Base-by-base conservation (phyloP, 2,329 filamentous ascomycete species). In the Grosmannia penicillata region DNA sequence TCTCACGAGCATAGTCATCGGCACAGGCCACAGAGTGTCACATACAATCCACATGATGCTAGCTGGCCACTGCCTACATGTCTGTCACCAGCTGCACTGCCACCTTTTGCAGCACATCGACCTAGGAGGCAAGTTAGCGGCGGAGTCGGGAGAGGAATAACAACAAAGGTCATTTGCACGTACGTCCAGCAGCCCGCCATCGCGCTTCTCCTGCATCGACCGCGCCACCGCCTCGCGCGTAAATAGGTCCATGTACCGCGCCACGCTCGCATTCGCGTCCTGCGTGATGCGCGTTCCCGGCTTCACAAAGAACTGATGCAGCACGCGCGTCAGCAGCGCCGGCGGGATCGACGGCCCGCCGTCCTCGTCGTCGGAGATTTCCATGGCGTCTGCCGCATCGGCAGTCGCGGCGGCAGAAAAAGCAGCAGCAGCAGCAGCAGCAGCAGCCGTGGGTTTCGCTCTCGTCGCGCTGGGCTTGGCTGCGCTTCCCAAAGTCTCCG, bases 231-330 rank as follows among this genome's bases (percentile, higher is more conserved):
- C 84, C 61, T 96, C 89, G 44, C 82, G 70, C 38, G 94, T 81
- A 59, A 95, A 96, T 0, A 89, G 74, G 57, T 95, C 85, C 57
- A 95, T 70, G 55, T 96, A 96, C 59, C 80, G 85, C 13, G 76
- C 80, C 42, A 87, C 71, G 1, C 86, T 72, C 7, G 63, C 68
- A 54, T 87, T 83, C 4, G 85, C 85, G 51, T 86, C 82, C 49
- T 74, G 78, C 8, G 78, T 77, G 46, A 94, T 76, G 47, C 79
- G 69, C 19, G 81, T 87, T 40, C 30, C 24, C 11, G 37, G 36
- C 43, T 70, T 68, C 48, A 79, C 66, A 52, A 95, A 94, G 53
- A 82, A 75, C 49, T 87, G 75, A 53, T 93, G 79, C 25, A 95
- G 63, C 4, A 95, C 61, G 26, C 76, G 72, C 9, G 82, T 80